A percentile compares a stretch with the other conserved stretches of the same genome.
These are phyloP conservation scores for Amniculicola lignicola DNA, from an alignment of 495 filamentous ascomycete species.

Conservation along the genomic window DNA sequence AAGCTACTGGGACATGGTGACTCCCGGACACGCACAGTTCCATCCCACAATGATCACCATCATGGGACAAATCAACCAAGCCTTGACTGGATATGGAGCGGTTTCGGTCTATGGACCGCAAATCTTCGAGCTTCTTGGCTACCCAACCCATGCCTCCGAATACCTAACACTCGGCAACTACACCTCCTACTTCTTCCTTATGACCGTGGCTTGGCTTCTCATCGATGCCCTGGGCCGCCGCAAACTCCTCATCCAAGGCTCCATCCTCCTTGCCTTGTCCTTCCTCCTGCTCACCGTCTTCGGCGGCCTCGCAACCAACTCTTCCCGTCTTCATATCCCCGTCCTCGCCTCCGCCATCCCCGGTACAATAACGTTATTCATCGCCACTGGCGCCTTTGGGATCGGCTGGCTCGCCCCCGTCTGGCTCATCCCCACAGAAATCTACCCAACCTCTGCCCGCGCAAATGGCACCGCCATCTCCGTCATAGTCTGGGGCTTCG, in stretches of 20 bases:
- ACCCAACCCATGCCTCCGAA: slow-evolving; percentile 46
- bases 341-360: slow-evolving; percentile 45
- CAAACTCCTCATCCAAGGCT: slow-evolving; percentile 50
- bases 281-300: slow-evolving; percentile 50
- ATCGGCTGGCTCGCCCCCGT: slow-evolving; percentile 56
- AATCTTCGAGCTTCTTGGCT: slow-evolving; percentile 56
- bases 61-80: slow-evolving; percentile 59
- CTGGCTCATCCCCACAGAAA: slow-evolving; percentile 60
- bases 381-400: slow-evolving; percentile 56
- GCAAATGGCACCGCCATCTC: slow-evolving; percentile 53
- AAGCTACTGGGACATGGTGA: slow-evolving; percentile 51
- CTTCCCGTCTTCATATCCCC: slow-evolving; percentile 38
- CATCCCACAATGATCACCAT: slow-evolving; percentile 55
- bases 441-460: slow-evolving; percentile 53
- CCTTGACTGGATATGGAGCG: slow-evolving; percentile 54
- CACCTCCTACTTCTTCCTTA: slow-evolving; percentile 53
- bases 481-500: slow-evolving; percentile 56
- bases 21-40: slow-evolving; percentile 45
- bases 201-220: slow-evolving; percentile 52
- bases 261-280: slow-evolving; percentile 44
- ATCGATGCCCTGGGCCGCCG: slow-evolving; percentile 55
- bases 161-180: slow-evolving; percentile 55
- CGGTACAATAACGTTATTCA: slow-evolving; percentile 47
- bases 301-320: slow-evolving; percentile 45
- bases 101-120: slow-evolving; percentile 59